A percentile compares a stretch with the other conserved stretches of the same genome.
Evolutionary conservation across 2,329 filamentous ascomycete species (phyloP).

Genomic region (Botryosphaeria dothidea): DNA sequence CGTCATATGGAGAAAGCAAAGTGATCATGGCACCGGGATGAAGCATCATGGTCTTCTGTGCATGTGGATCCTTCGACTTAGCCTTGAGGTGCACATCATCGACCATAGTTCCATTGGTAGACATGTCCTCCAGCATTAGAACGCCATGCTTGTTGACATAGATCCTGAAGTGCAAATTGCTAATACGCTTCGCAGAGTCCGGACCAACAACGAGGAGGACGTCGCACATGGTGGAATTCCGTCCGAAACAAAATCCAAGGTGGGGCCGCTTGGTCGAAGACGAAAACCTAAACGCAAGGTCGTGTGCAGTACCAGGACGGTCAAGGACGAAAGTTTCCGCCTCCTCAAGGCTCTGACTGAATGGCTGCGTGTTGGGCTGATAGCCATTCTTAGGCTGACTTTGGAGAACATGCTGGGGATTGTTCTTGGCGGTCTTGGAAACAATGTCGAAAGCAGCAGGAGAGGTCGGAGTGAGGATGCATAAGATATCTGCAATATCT

Average conservation of each 20-base stretch:
- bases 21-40: conserved; percentile 72
- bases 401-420: conserved; percentile 64
- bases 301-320: conserved; percentile 39
- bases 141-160: conserved; percentile 83
- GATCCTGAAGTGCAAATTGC: conserved; percentile 95
- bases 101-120: conserved; percentile 93
- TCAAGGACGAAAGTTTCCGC: conserved; percentile 54
- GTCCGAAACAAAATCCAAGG: conserved; percentile 83
- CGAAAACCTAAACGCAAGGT: conserved; percentile 80
- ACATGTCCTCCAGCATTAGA: conserved; percentile 90
- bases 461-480: conserved; percentile 80
- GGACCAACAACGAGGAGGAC: conserved; percentile 55
- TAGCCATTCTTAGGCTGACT: conserved; percentile 33
- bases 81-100: conserved; percentile 68
- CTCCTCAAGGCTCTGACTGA: conserved; percentile 33
- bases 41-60: conserved; percentile 62
- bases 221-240: conserved; percentile 72
- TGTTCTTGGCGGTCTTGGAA: conserved; percentile 51
- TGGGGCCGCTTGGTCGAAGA: conserved; percentile 67
- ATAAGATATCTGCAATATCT: conserved; percentile 85
- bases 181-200: conserved; percentile 72
- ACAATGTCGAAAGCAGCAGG: conserved; percentile 72
- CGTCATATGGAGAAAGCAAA: conserved; percentile 56
- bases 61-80: conserved; percentile 32
- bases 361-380: conserved; percentile 27